Evolutionary conservation across 2,329 filamentous ascomycete species (phyloP), one percentile per base, ranked within the genome.

Genomic region (Microsporum ferrugineum): DNA sequence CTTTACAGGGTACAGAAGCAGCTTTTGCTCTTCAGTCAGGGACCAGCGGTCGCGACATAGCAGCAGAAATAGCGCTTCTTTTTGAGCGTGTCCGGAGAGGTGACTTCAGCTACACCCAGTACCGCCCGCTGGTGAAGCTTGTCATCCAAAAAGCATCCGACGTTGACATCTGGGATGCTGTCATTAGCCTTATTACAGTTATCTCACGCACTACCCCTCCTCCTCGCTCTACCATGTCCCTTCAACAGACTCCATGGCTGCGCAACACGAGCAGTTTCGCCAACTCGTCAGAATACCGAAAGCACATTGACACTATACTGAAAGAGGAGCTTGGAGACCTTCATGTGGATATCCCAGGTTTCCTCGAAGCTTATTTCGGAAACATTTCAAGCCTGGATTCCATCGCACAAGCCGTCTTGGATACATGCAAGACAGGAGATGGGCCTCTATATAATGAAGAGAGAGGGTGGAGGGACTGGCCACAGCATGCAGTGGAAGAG

Each of bases 401-500:
- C 12, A 65, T 62, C 57, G 61, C 65, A 5, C 59, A 63, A 14
- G 63, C 66, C 2, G 61, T 73, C 6, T 70, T 73, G 23, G 27
- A 63, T 60, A 66, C 27, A 60, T 72, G 65, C 62, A 65, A 61
- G 57, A 61, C 68, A 57, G 68, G 62, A 12, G 63, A 66, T 43
- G 62, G 63, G 29, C 64, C 65, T 10, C 57, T 70, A 2, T 72
- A 67, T 62, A 59, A 51, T 33, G 36, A 67, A 57, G 64, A 57
- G 33, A 59, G 63, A 29, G 65, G 70, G 29, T 72, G 67, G 71
- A 45, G 58, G 12, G 65, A 65, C 39, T 74, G 69, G 70, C 69
- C 68, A 41, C 38, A 63, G 57, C 62, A 60, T 53, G 65, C 68
- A 34, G 62, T 68, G 27, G 65, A 72, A 58, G 62, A 64, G 57